Evolutionary conservation across 768 basidiomycete genomes (phyloP), one percentile per base, ranked within the genome.

Genomic region (Paxillus involutus): DNA sequence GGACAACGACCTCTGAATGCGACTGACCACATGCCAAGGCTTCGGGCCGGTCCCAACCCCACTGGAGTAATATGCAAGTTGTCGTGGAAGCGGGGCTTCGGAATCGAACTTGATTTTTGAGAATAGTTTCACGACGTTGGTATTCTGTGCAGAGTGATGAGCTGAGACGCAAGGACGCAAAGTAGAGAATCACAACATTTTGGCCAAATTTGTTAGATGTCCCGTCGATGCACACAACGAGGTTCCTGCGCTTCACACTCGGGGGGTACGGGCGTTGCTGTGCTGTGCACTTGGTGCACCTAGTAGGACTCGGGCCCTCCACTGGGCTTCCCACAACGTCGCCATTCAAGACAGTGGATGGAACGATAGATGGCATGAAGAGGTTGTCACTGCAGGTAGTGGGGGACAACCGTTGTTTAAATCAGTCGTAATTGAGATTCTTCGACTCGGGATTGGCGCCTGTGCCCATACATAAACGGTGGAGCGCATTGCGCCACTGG

Each of bases 61-160:
- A 44, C 71, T 74, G 33, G 68, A 65, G 42, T 74, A 74, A 51
- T 68, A 74, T 2, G 70, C 70, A 21, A 62, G 57, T 46, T 74
- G 71, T 8, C 53, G 53, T 5, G 56, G 49, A 17, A 43, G n/a
- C 26, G 55, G 51, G 17, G 33, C 56, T 8, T 60, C 53, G 44
- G 61, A 51, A 16, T 59, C 54, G 11, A 50, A 17, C n/a, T 62
- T 62, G 4, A 73, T 47, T 3, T 55, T 64, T 21, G 52, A 58
- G 45, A 71, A 71, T 2, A 74, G 57, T 42, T 73, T 70, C 33
- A 74, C 59, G 39, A 74, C 67, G 49, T 73, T 69, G 24, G 69
- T 71, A 47, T 72, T 73, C 73, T 75, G 36, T 46, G 12, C 14
- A 16, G 16, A 17, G 40, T 29, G 30, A 16, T 39, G 16, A 14